Evolutionary conservation across 2,329 filamentous ascomycete genomes (phyloP), one percentile per base, ranked within the genome.

Genomic region (Fusarium buxicola): DNA sequence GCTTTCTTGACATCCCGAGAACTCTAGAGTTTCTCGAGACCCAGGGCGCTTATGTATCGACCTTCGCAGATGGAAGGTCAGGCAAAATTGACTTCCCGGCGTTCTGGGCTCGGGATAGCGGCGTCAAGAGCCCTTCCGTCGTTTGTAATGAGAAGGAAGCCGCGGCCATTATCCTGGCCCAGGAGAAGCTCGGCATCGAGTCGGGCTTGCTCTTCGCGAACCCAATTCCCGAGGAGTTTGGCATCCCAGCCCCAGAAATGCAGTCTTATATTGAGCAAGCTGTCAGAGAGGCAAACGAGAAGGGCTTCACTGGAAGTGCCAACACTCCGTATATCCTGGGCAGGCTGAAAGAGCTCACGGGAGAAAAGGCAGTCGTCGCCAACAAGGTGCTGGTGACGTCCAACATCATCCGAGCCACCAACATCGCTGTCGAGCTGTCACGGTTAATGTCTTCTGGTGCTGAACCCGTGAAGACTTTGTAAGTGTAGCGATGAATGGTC

Each of bases 81-180:
- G 90, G 88, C 2, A 78, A 84, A 7, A 85, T 97, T 35, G 90
- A 96, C 69, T 95, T 98, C 70, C 95, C 95, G 1, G 92, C 92
- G 1, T 99, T 99, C 76, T 99, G 92, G 85, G 92, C 91, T 0
- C 83, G 94, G 35, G 92, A 97, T 36, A 97, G 94, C 75, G 92
- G 93, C 11, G 79, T 90, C 48, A 87, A 82, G 75, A 96, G 92
- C 72, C 94, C 94, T 1, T 85, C 86, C 18, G 86, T 91, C 2
- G 85, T 97, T 36, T 78, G 87, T 49, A 84, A 89, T 65, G 92
- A 96, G 73, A 82, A 82, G 52, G 91, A 98, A 73, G 95, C 95
- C 30, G 95, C 95, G 1, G 88, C 90, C n/a, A 92, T 98, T 54
- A 91, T 97, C 55, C 82, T 91, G 66, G 91, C 92, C 1, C 92